Percentiles rank a stretch among this genome's conserved stretches.
phyloP scores from a whole-genome alignment of 192 early-diverging fungal genomes.

The Gamsiella multidivaricata region DNA sequence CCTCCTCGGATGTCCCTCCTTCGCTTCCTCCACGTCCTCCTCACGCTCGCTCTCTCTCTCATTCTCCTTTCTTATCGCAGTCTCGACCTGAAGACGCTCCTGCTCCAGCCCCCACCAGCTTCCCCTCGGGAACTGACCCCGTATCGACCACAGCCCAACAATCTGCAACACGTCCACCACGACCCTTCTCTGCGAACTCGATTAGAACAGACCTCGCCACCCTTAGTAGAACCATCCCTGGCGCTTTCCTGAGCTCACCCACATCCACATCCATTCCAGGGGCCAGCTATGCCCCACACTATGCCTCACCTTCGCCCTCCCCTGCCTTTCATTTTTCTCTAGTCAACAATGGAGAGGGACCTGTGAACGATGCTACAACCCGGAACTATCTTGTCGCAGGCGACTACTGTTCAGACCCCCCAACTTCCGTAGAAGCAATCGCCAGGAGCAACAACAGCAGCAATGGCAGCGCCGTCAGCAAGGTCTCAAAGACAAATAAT shows the following conservation, averaged over 20 bases:
- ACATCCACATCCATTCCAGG: not conserved
- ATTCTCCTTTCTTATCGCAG: too few species aligned
- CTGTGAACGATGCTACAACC: not conserved
- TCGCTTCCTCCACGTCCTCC: not conserved
- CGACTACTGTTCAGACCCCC: too few species aligned
- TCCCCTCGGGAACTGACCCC: conserved; percentile 3
- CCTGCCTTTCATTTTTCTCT: too few species aligned
- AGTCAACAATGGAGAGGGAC: too few species aligned
- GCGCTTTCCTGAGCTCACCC: conserved; percentile 13
- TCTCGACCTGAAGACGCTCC: too few species aligned
- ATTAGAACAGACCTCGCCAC: conserved; percentile 4
- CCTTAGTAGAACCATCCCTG: not conserved
- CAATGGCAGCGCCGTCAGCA: conserved; percentile 2
- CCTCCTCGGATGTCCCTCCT: not conserved
- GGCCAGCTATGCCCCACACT: not conserved
- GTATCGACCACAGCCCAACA: not conserved
- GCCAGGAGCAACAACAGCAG: not conserved
- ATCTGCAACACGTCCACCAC: not conserved
- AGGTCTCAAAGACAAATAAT: not conserved
- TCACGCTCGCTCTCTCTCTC: conserved; percentile 6
- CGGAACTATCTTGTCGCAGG: not conserved
- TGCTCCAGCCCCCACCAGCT: not conserved
- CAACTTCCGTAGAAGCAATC: not conserved
- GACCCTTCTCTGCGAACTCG: conserved; percentile 14
- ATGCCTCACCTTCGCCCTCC: not conserved